phyloP scores from a whole-genome alignment of 768 basidiomycete genomes.

The Xanthoconium purpureum region DNA sequence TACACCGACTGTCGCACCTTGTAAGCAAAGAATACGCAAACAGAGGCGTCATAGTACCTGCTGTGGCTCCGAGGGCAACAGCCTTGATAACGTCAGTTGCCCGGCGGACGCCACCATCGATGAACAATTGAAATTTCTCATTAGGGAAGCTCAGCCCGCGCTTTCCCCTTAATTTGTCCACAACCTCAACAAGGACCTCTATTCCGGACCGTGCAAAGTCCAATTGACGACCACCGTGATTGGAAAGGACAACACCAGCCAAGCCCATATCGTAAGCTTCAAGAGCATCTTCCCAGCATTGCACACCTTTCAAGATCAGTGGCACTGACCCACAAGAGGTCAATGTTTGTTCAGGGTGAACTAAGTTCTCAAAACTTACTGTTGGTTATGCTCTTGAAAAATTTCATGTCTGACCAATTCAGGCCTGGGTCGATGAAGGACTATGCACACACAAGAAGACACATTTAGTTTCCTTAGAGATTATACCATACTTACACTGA shows the following conservation, averaged over 20 bases:
- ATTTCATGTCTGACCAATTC: slow-evolving; percentile 63
- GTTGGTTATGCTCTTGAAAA: slow-evolving; percentile 77
- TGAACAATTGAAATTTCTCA: slow-evolving; percentile 76
- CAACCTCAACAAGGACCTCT: slow-evolving; percentile 87
- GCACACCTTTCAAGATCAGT: slow-evolving; percentile 85
- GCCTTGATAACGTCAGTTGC: slow-evolving; percentile 91
- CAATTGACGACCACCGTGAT: slow-evolving; percentile 78
- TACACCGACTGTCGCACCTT: slow-evolving; percentile 54
- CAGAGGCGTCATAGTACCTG: slow-evolving; percentile 41
- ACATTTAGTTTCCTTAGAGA: neutral
- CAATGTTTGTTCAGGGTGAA: neutral
- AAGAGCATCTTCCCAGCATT: slow-evolving; percentile 87
- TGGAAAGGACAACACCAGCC: slow-evolving; percentile 80
- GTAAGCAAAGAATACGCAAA: slow-evolving; percentile 7
- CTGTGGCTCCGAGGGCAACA: slow-evolving; percentile 84
- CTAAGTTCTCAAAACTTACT: slow-evolving; percentile 35
- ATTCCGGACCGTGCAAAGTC: slow-evolving; percentile 85
- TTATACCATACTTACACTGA: slow-evolving; percentile 56
- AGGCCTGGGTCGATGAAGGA: slow-evolving; percentile 94
- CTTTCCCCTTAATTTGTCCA: slow-evolving; percentile 61
- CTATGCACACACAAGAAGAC: slow-evolving; percentile 32
- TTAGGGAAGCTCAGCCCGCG: slow-evolving; percentile 75
- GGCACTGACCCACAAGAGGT: slow-evolving; percentile 58
- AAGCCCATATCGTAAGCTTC: slow-evolving; percentile 76
- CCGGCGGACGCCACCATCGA: slow-evolving; percentile 93